Evolutionary conservation across 768 basidiomycete genomes (phyloP).

Genomic region (Amanita subjunquillea): DNA sequence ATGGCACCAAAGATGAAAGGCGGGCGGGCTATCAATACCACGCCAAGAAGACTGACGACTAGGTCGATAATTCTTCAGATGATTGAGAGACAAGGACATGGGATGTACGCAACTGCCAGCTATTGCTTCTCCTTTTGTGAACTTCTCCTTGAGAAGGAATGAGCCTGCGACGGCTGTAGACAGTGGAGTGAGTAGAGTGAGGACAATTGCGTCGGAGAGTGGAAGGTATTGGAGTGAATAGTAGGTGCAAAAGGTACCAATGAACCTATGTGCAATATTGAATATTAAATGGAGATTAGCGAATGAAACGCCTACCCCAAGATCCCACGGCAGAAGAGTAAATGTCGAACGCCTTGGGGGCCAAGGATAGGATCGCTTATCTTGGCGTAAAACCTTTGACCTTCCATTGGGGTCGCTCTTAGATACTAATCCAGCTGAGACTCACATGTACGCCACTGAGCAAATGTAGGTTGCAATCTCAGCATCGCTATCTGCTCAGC

Average conservation of each 20-base stretch:
- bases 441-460: constrained; percentile 1
- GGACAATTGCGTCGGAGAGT: constrained; percentile 65
- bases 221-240: constrained; percentile 67
- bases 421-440: not conserved
- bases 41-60: constrained; percentile 65
- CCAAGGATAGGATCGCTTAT: constrained; percentile 52
- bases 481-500: not conserved
- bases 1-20: constrained; percentile 52
- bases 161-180: constrained; percentile 39
- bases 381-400: constrained; percentile 26
- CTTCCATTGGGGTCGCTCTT: not conserved
- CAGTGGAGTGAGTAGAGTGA: constrained; percentile 68
- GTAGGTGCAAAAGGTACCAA: constrained; percentile 60
- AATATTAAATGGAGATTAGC: constrained; percentile 18
- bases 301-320: constrained; percentile 59
- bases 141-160: constrained; percentile 44
- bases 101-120: constrained; percentile 25
- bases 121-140: constrained; percentile 42
- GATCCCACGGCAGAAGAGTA: constrained; percentile 50
- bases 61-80: no score
- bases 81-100: not conserved
- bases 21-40: constrained; percentile 75
- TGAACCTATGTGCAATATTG: constrained; percentile 36
- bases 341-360: constrained; percentile 52
- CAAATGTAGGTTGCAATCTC: not conserved